phyloP scores from a whole-genome alignment of 2,329 filamentous ascomycete genomes.

The Fusarium agapanthi region DNA sequence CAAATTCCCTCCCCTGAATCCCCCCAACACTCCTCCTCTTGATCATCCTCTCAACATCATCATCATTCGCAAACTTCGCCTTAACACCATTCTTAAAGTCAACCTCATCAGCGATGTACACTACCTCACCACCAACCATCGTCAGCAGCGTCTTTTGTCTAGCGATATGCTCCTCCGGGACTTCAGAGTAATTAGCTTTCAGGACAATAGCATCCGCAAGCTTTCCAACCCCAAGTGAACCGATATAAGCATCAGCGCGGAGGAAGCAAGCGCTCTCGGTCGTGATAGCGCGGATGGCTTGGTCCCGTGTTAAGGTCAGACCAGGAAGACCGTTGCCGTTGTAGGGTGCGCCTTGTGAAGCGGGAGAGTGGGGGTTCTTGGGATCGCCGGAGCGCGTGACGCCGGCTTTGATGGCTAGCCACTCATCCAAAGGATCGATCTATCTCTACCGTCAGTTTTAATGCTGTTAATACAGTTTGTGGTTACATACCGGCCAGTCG shows the following conservation, averaged over 20 bases:
- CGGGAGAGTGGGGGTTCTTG: conserved; percentile 29
- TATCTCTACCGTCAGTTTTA: not conserved
- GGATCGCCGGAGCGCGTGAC: conserved; percentile 32
- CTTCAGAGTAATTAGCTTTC: conserved; percentile 29
- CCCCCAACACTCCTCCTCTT: not conserved
- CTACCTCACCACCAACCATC: conserved; percentile 34
- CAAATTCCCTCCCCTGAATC: not conserved
- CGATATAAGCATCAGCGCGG: conserved; percentile 22
- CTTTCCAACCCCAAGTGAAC: conserved; percentile 34
- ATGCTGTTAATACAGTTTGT: fast-evolving
- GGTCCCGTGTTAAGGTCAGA: conserved; percentile 4
- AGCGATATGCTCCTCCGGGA: conserved; percentile 18
- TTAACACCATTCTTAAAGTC: conserved; percentile 14
- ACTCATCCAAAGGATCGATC: conserved; percentile 36
- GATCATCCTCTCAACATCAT: not conserved
- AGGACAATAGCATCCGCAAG: conserved; percentile 32
- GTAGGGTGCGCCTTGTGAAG: conserved; percentile 21
- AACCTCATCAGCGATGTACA: conserved; percentile 27
- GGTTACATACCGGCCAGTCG: conserved; percentile 31
- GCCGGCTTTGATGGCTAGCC: conserved; percentile 28
- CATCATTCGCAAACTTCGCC: conserved; percentile 21
- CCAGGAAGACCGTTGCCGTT: conserved; percentile 14
- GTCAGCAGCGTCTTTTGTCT: conserved; percentile 33
- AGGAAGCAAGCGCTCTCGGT: conserved; percentile 23
- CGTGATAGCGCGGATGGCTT: conserved; percentile 15